These are phyloP conservation scores for Erucastrum elatum DNA, from an alignment of 345 rosid species.

Conservation along the genomic window DNA sequence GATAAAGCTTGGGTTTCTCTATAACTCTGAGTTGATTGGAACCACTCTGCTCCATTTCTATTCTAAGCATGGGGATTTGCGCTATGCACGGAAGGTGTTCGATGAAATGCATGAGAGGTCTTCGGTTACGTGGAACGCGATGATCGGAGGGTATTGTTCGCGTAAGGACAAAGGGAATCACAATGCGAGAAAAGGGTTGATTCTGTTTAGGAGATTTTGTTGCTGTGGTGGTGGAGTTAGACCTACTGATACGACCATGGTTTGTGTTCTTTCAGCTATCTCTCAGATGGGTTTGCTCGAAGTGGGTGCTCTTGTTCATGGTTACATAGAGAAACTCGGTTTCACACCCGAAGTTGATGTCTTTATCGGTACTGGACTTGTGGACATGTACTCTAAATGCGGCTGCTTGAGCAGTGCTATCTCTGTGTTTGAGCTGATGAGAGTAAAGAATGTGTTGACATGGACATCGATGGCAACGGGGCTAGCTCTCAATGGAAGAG, in stretches of 20 bases:
- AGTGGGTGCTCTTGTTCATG: constrained; percentile 56
- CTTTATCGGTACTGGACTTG: constrained; percentile 59
- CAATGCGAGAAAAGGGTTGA: constrained; percentile 41
- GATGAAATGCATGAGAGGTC: constrained; percentile 63
- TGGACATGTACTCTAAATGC: constrained; percentile 68
- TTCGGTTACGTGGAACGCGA: constrained; percentile 60
- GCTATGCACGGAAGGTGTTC: constrained; percentile 52
- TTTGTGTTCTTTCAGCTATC: constrained; percentile 59
- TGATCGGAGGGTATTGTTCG: constrained; percentile 60
- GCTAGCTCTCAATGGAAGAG: constrained; percentile 63
- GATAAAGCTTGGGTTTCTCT: constrained; percentile 44
- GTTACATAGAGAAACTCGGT: constrained; percentile 53
- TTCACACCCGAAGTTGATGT: constrained; percentile 51
- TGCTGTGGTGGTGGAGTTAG: constrained; percentile 35
- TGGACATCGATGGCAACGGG: constrained; percentile 71
- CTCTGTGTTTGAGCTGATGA: constrained; percentile 45
- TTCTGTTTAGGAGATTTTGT: constrained; percentile 47
- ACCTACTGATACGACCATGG: constrained; percentile 62
- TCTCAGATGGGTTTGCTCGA: constrained; percentile 53
- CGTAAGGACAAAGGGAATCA: constrained; percentile 43
- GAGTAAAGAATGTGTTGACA: constrained; percentile 53
- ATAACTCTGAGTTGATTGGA: constrained; percentile 40
- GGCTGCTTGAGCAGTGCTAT: constrained; percentile 50
- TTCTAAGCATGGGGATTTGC: constrained; percentile 44
- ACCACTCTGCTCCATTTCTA: constrained; percentile 64